These are phyloP conservation scores for Pisolithus sp. DNA, from an alignment of 768 basidiomycete species.

Conservation along the genomic window DNA sequence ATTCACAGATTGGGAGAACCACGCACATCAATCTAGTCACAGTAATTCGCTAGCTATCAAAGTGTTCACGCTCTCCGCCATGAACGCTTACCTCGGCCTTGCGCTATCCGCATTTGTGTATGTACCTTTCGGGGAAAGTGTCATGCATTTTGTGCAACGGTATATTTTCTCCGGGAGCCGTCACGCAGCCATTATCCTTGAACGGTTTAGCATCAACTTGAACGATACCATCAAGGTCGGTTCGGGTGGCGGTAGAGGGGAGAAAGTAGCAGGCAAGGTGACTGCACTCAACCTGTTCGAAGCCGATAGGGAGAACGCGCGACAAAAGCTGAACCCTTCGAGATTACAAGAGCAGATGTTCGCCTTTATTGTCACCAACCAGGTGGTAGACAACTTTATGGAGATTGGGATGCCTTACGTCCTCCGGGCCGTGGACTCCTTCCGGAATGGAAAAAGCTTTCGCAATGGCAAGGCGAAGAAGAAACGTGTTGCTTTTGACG, in stretches of 20 bases:
- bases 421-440: conserved; percentile 48
- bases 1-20: conserved; percentile 90
- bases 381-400: conserved; percentile 67
- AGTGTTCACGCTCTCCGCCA: conserved; percentile 80
- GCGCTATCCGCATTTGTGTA: conserved; percentile 93
- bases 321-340: conserved; percentile 55
- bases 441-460: conserved; percentile 39
- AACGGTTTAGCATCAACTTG: conserved; percentile 18
- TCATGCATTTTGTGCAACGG: conserved; percentile 54
- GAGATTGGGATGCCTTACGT: conserved; percentile 82
- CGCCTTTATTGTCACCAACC: conserved; percentile 86
- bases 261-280: conserved; percentile 11
- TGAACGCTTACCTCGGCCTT: conserved; percentile 90
- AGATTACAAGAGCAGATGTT: conserved; percentile 89
- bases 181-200: conserved; percentile 11
- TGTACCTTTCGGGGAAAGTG: conserved; percentile 83
- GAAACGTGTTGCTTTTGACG: conserved; percentile 70
- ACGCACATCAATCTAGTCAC: conserved; percentile 71
- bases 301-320: conserved; percentile 41
- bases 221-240: conserved; percentile 26
- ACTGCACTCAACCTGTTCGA: conserved; percentile 38
- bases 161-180: conserved; percentile 24
- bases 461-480: conserved; percentile 32
- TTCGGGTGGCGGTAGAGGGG: conserved; percentile 12
- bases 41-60: conserved; percentile 81